Base-by-base conservation (phyloP, 768 basidiomycete genomes). In the Strobilomyces echinocephalus region DNA sequence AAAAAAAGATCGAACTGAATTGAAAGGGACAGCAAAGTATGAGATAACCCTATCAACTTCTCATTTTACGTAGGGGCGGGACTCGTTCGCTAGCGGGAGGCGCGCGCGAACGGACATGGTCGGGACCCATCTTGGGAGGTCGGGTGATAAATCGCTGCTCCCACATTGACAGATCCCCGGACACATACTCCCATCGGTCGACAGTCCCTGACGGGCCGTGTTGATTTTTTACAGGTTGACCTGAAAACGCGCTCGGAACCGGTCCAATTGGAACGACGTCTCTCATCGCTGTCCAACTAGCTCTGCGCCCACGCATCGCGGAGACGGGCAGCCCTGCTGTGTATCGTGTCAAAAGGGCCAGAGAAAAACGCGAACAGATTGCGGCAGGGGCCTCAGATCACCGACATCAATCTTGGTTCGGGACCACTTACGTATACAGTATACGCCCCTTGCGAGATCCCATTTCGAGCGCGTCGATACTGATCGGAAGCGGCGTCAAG, bases 341-440 rank as follows among this genome's bases (percentile, higher is more conserved):
- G 35, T 31, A 34, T 42, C 34, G 46, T 52, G 26, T 56, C 49
- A 24, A 36, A 46, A 55, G 34, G 43, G 34, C 30, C 46, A 33
- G 5, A 24, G 20, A 20, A 34, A 4, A 31, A 28, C 21, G 18
- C 31, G 35, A 39, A 39, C 49, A 46, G 14, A 43, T 24, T 24
- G 5, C 8, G n/a, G n/a, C 1, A 33, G 40, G 31, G 11, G 36
- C 50, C 49, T 41, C 49, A 36, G 20, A 59, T 59, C 49, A 42
- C 46, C 44, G 47, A 31, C 39, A 33, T 24, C 12, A 15, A 28
- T 36, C 35, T 15, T 24, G 9, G 28, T 50, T 52, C 47, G 34
- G 28, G 31, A n/a, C 47, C 6, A 20, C 24, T 15, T 52, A 24
- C 24, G 24, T 61, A 61, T 50, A n/a, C n/a, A n/a, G 55, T 58